A percentile compares a stretch with the other conserved stretches of the same genome.
Conservation (phyloP, 192 early-diverging fungal genomes). For the Ambispora gerdemannii region DNA sequence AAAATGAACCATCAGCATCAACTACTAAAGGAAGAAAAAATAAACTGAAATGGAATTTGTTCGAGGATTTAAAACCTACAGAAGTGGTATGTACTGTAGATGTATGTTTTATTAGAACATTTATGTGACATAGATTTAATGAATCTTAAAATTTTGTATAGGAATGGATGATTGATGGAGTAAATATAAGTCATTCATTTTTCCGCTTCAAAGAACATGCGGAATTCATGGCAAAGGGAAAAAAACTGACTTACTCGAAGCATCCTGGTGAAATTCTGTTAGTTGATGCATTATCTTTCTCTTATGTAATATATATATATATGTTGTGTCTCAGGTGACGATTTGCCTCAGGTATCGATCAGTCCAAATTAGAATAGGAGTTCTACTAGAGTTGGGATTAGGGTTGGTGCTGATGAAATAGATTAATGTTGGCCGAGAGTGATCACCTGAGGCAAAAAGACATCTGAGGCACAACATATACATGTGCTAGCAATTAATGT, state of each 20-base stretch:
- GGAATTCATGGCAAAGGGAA: background rate
- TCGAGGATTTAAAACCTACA: background rate
- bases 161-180: background rate
- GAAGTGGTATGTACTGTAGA: slow-evolving; percentile 4
- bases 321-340: no score
- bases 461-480: no score
- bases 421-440: no score
- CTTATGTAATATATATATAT: background rate
- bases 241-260: background rate
- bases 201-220: background rate
- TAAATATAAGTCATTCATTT: slow-evolving; percentile 4
- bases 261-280: slow-evolving; percentile 8
- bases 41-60: background rate
- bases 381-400: no score
- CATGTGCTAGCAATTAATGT: no score
- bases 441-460: no score
- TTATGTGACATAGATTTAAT: slow-evolving; percentile 3
- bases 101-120: background rate
- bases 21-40: background rate
- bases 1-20: background rate
- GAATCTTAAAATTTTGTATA: slow-evolving; percentile 2
- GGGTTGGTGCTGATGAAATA: no score
- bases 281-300: background rate
- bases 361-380: no score
- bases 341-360: no score